Percentiles rank a stretch among this genome's conserved stretches.
Conservation (phyloP, 2,329 filamentous ascomycete genomes). For the Fusarium sororula region DNA sequence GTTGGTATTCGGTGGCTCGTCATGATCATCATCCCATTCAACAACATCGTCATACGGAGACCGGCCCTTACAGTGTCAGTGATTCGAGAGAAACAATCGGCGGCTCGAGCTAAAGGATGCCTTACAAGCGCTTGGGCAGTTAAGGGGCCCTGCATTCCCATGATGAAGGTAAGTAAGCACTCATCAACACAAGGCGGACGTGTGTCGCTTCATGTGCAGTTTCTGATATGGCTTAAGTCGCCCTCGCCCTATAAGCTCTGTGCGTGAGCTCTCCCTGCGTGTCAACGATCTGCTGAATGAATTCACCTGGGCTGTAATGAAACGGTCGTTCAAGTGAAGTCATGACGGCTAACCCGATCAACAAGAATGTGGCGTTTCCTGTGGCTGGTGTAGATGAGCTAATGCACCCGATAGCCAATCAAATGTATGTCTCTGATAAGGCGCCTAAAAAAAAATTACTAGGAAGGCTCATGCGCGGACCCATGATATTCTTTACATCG, state of each 20-base stretch:
- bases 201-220: background rate
- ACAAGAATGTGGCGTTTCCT: background rate
- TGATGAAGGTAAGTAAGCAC: slow-evolving; percentile 41
- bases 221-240: background rate
- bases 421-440: background rate
- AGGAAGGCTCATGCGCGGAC: slow-evolving; percentile 19
- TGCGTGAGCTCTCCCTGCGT: background rate
- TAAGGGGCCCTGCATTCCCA: slow-evolving; percentile 65
- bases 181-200: slow-evolving; percentile 5
- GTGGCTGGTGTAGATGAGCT: slow-evolving; percentile 21
- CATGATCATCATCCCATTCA: slow-evolving; percentile 52
- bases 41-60: slow-evolving; percentile 69
- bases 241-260: background rate
- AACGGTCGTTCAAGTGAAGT: slow-evolving; percentile 5
- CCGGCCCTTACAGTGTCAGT: slow-evolving; percentile 56
- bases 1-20: slow-evolving; percentile 34
- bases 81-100: background rate
- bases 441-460: slow-evolving; percentile 35
- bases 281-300: background rate
- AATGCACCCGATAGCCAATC: slow-evolving; percentile 22
- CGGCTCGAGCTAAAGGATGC: background rate
- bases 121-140: slow-evolving; percentile 66
- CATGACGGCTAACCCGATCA: slow-evolving; percentile 16
- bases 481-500: slow-evolving; percentile 36
- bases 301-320: background rate